Conservation (phyloP, 257 asterid species). For the Petunia axillaris region DNA sequence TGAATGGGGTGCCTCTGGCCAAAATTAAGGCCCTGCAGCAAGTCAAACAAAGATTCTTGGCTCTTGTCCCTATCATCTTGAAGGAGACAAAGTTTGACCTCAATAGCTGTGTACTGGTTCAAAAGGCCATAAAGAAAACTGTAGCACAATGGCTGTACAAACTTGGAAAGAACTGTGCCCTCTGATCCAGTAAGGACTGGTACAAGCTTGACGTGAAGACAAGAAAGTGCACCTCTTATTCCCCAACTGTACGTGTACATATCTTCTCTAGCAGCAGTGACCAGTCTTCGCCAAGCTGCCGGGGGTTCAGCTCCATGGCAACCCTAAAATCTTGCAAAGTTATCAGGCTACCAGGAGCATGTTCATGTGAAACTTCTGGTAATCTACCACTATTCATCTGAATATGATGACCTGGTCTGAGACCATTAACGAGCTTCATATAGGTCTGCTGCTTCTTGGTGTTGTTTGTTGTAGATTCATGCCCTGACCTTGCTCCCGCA, state of each 20-base stretch:
- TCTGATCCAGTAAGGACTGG: constrained; percentile 46
- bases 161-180: constrained; percentile 39
- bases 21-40: constrained; percentile 39
- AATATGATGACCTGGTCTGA: constrained; percentile 63
- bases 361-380: constrained; percentile 48
- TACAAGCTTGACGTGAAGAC: constrained; percentile 37
- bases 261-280: constrained; percentile 79
- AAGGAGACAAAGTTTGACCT: constrained; percentile 40
- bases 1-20: constrained; percentile 40
- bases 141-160: constrained; percentile 27
- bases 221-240: constrained; percentile 45
- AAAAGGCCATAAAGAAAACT: constrained; percentile 43
- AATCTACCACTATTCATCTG: constrained; percentile 53
- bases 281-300: constrained; percentile 92
- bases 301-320: constrained; percentile 88
- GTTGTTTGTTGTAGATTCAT: constrained; percentile 40
- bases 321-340: constrained; percentile 81
- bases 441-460: constrained; percentile 43
- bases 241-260: constrained; percentile 62
- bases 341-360: constrained; percentile 39
- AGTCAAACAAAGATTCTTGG: constrained; percentile 50
- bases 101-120: constrained; percentile 47
- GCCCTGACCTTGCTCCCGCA: constrained; percentile 58
- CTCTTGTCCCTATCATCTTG: constrained; percentile 49
- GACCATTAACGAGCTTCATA: constrained; percentile 65